Conservation (phyloP, 2,329 filamentous ascomycete genomes). For the Paecilomyces fulvus region DNA sequence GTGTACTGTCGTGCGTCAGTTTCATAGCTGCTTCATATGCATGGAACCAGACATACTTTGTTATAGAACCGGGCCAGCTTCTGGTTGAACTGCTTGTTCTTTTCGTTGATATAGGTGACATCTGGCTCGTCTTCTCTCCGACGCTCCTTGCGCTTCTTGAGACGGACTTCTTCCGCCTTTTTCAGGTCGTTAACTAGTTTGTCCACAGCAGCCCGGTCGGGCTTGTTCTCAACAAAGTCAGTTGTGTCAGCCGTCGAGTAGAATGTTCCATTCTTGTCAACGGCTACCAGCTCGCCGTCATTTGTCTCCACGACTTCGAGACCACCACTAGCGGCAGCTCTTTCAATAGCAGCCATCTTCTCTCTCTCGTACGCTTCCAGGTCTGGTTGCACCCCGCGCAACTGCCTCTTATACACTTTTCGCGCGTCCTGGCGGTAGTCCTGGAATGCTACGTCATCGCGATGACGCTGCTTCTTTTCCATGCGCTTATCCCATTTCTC, state of each 20-base stretch:
- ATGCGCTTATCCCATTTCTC: conserved; percentile 89
- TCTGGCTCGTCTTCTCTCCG: conserved; percentile 78
- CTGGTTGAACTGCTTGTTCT: conserved; percentile 99
- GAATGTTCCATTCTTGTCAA: conserved; percentile 84
- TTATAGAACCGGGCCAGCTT: conserved; percentile 95
- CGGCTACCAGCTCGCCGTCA: conserved; percentile 84
- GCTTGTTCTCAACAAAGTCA: conserved; percentile 74
- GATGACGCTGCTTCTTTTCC: conserved; percentile 72
- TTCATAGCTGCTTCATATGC: conserved; percentile 9
- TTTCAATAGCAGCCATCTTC: conserved; percentile 76
- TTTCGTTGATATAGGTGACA: conserved; percentile 98
- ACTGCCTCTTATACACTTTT: conserved; percentile 89
- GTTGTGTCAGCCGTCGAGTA: conserved; percentile 82
- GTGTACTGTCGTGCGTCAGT: conserved; percentile 55
- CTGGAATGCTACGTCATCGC: conserved; percentile 80
- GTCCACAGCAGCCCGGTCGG: conserved; percentile 79
- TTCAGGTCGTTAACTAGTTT: conserved; percentile 75
- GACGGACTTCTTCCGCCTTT: conserved; percentile 75
- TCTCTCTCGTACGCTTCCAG: conserved; percentile 78
- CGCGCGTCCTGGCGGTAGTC: conserved; percentile 81
- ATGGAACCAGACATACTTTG: conserved; percentile 47
- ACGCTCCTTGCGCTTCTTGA: conserved; percentile 80
- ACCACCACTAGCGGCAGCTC: conserved; percentile 72
- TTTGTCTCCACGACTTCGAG: conserved; percentile 94
- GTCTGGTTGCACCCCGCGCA: conserved; percentile 67